Conservation (phyloP, 352 stramenopile species). For the Phytopythium delawarense region DNA sequence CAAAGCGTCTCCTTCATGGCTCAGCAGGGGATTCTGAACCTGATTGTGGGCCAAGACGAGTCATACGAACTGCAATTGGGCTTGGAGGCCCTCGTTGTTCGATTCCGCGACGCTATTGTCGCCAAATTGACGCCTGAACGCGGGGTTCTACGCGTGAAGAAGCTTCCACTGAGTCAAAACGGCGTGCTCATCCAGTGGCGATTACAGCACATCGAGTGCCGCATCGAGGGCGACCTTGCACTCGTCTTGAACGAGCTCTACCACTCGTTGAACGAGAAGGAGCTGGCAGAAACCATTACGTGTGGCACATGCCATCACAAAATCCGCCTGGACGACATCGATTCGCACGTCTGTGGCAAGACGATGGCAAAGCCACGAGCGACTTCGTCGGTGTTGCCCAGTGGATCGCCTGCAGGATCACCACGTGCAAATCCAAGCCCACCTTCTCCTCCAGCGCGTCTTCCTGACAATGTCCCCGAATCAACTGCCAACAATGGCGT, state of each 20-base stretch:
- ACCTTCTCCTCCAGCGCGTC: background rate
- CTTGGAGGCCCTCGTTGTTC: constrained; percentile 35
- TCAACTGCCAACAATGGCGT: background rate
- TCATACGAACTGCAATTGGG: constrained; percentile 47
- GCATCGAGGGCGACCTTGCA: constrained; percentile 45
- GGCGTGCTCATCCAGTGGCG: constrained; percentile 49
- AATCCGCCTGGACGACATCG: constrained; percentile 54
- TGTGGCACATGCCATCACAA: constrained; percentile 56
- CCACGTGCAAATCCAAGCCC: background rate
- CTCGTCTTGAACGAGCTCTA: constrained; percentile 46
- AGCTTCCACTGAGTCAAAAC: constrained; percentile 11
- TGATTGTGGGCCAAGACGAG: constrained; percentile 41
- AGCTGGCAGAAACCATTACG: constrained; percentile 45
- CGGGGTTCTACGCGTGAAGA: constrained; percentile 45
- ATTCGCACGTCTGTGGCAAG: constrained; percentile 37
- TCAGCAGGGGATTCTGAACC: constrained; percentile 39
- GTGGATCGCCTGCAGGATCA: background rate
- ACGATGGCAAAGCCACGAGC: background rate
- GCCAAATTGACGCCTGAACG: constrained; percentile 50
- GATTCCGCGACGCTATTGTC: constrained; percentile 42
- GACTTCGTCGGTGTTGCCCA: background rate
- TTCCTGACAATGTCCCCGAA: background rate
- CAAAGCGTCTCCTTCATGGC: constrained; percentile 31
- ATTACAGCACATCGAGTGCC: constrained; percentile 36
- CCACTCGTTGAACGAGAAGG: constrained; percentile 46